Conservation (phyloP, 805 yeast genomes). For the Lipomyces kockii region DNA sequence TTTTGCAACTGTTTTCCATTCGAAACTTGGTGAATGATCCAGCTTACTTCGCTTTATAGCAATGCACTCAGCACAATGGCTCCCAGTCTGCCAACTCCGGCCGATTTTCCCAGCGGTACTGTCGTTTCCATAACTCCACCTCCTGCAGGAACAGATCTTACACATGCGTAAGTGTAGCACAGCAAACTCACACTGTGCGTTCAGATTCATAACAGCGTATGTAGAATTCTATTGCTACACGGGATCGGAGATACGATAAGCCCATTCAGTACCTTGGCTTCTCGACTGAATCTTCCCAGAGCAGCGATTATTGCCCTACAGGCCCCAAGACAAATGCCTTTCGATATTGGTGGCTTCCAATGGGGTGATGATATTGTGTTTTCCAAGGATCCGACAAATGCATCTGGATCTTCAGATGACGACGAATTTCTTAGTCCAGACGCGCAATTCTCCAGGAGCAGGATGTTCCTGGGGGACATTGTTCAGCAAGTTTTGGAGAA, state of each 20-base stretch:
- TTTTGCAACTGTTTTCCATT: no score
- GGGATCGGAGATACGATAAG: conserved; percentile 34
- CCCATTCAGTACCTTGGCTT: conserved; percentile 30
- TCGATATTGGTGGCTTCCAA: conserved; percentile 36
- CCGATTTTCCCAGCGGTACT: conserved; percentile 23
- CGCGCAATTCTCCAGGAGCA: conserved; percentile 24
- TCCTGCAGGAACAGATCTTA: conserved; percentile 8
- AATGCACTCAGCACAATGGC: conserved; percentile 1
- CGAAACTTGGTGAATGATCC: no score
- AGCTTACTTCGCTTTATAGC: no score
- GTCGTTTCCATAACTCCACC: conserved; percentile 26
- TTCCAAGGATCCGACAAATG: conserved; percentile 15
- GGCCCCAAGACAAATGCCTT: conserved; percentile 37
- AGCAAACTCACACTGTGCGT: not conserved
- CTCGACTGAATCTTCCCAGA: conserved; percentile 22
- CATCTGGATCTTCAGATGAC: conserved; percentile 14
- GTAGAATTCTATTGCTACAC: conserved; percentile 31
- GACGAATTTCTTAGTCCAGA: conserved; percentile 35
- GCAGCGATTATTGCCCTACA: conserved; percentile 32
- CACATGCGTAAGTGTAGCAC: conserved; percentile 21
- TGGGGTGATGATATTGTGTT: conserved; percentile 38
- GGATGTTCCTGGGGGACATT: conserved; percentile 11
- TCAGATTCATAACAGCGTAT: not conserved
- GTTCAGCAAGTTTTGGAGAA: conserved; percentile 19
- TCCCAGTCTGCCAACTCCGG: conserved; percentile 23